These are phyloP conservation scores for Pouteria campechiana DNA, from an alignment of 179 eudicot genomes.

Conservation along the genomic window DNA sequence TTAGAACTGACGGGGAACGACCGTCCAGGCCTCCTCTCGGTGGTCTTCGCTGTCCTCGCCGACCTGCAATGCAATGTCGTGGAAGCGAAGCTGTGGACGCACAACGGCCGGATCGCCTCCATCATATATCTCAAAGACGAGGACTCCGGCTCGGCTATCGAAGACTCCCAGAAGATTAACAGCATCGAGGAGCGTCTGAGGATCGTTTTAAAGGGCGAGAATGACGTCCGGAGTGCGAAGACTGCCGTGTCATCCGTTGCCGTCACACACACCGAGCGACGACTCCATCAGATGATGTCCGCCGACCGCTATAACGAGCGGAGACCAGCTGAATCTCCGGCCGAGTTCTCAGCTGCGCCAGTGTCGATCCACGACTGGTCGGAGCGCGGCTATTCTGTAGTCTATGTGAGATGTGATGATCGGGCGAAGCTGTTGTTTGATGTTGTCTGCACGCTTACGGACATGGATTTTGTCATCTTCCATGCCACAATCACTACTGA, in stretches of 20 bases:
- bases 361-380: slow-evolving; percentile 61
- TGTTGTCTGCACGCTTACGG: slow-evolving; percentile 78
- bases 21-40: slow-evolving; percentile 64
- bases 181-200: slow-evolving; percentile 47
- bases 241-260: slow-evolving; percentile 54
- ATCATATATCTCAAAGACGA: slow-evolving; percentile 62
- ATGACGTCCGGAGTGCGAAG: slow-evolving; percentile 66
- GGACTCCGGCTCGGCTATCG: slow-evolving; percentile 52
- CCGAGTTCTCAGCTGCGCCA: no score
- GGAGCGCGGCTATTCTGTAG: slow-evolving; percentile 69
- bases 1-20: slow-evolving; percentile 79
- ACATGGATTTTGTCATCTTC: slow-evolving; percentile 77
- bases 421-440: slow-evolving; percentile 77
- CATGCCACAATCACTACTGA: slow-evolving; percentile 73
- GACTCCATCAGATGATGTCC: slow-evolving; percentile 93
- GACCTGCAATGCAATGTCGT: slow-evolving; percentile 60
- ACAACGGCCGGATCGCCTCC: slow-evolving; percentile 83
- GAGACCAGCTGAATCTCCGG: slow-evolving; percentile 27
- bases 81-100: slow-evolving; percentile 86
- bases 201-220: slow-evolving; percentile 76
- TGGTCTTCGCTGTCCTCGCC: slow-evolving; percentile 67
- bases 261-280: slow-evolving; percentile 66
- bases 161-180: slow-evolving; percentile 41
- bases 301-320: slow-evolving; percentile 77
- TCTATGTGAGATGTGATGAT: slow-evolving; percentile 65